Base-by-base conservation (phyloP, 805 yeast species). In the Maudiozyma barnettii region DNA sequence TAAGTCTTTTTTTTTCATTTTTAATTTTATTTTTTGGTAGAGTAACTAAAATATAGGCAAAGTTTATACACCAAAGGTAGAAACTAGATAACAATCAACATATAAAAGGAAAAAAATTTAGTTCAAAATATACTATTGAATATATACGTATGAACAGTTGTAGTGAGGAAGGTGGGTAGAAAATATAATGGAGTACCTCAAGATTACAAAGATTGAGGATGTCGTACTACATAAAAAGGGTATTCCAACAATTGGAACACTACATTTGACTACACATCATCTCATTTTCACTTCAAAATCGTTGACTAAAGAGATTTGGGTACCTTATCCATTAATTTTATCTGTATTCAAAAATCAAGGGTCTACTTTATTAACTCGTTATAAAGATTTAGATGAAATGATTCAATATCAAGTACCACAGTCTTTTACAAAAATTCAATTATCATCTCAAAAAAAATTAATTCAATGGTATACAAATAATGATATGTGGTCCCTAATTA, bases 301-400 rank as follows among this genome's bases (percentile, higher is more conserved):
- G 53, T 61, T 54, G 21, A 55, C 55, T 8, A 70, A 79, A 48
- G 98, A 93, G 63, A 77, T 87, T 29, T 93, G 98, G 99, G 75
- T 88, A 29, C 84, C 95, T 49, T 91, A 88, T 64, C 96, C 97
- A 1, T 77, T 89, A 52, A 80, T 90, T 30, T 82, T 78, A 43
- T 72, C 71, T 42, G 78, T 83, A 1, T 76, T 75, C 54, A 78
- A 61, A 68, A 76, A 51, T 64, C 76, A 51, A 80, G 90, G 52
- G 63, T 83, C 46, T 68, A 80, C 53, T 57, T 63, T 63, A 19
- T 45, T 60, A 10, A 55, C 65, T 23, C 61, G 56, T 40, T 47
- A 47, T 19, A 54, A 49, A 45, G 42, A 46, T 36, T 51, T 48
- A 13, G 20, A 42, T 19, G 40, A 44, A 13, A 20, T 31, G 22